Base-by-base conservation (phyloP, 345 rosid species). In the Brassica rapa region DNA sequence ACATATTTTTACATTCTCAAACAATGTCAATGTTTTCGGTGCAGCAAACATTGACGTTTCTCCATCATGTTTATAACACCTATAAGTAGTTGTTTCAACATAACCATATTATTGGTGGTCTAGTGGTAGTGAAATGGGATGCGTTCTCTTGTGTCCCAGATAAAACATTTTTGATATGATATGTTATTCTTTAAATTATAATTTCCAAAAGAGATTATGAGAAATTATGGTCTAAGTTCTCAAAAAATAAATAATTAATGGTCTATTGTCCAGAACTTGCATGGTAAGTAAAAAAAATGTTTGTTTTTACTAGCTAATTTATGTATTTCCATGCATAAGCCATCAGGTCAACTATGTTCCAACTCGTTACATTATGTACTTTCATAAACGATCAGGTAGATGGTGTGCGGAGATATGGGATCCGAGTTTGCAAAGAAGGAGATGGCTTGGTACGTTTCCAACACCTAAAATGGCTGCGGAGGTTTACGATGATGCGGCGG, bases 351-450 rank as follows among this genome's bases (percentile, higher is more conserved):
- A 1, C 53, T 9, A 46, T 46, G 62, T 23, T 23, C 62, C 30
- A 57, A 57, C 14, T 8, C 62, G 30, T 56, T 56, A 8, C 4
- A 9, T 21, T 56, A 56, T 56, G 53, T 46, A n/a, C 56, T 51
- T n/a, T 0, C 61, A 59, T 59, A 24, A 59, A 24, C 63, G 0
- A 59, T 59, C 32, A 59, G 63, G 63, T 59, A 59, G 10, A 24
- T 59, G 63, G 63, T 59, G 15, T 12, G 63, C 63, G 8, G 63
- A 59, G 63, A 59, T 59, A 59, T 59, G 63, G 63, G 33, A 59
- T 59, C 63, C 63, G 15, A 59, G 63, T 59, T 24, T 5, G 32
- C 12, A 24, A 59, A 6, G 2, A 10, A 24, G 33, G 15, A 25
- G 7, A 11, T 25, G 63, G 63, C 33, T 60, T 10, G 63, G 63